These are phyloP conservation scores for Rubus parviflorus DNA, from an alignment of 306 rosid genomes.

Conservation along the genomic window DNA sequence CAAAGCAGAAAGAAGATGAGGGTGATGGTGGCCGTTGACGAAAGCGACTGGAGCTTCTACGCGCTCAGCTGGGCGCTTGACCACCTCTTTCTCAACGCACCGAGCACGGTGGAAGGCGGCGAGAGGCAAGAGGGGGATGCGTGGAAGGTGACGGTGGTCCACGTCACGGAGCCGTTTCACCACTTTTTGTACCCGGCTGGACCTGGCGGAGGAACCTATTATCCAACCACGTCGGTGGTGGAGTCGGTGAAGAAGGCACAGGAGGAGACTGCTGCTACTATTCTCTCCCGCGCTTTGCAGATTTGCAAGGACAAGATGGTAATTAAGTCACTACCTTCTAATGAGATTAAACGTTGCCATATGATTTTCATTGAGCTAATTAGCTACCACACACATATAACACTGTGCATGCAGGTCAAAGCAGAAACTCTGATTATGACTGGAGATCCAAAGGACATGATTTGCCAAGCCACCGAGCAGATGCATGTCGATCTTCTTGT, in stretches of 20 bases:
- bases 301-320: constrained; percentile 63
- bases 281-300: constrained; percentile 50
- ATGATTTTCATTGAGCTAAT: not conserved
- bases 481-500: constrained; percentile 62
- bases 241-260: constrained; percentile 67
- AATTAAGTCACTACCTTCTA: not conserved
- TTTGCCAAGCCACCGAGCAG: constrained; percentile 65
- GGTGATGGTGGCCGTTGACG: constrained; percentile 73
- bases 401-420: constrained; percentile 46
- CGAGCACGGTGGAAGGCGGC: constrained; percentile 2
- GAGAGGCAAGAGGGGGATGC: constrained; percentile 8
- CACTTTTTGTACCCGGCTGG: constrained; percentile 37
- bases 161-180: constrained; percentile 46
- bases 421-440: constrained; percentile 49
- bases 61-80: constrained; percentile 64
- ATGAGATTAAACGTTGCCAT: not conserved
- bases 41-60: constrained; percentile 60
- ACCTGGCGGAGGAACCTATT: constrained; percentile 41
- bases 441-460: constrained; percentile 77
- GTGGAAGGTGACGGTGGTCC: constrained; percentile 41
- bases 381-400: not conserved
- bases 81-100: constrained; percentile 22
- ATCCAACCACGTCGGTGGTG: constrained; percentile 38
- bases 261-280: constrained; percentile 42
- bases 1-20: constrained; percentile 34